phyloP scores from a whole-genome alignment of 2,329 filamentous ascomycete genomes.

The Alternaria gansuensis region DNA sequence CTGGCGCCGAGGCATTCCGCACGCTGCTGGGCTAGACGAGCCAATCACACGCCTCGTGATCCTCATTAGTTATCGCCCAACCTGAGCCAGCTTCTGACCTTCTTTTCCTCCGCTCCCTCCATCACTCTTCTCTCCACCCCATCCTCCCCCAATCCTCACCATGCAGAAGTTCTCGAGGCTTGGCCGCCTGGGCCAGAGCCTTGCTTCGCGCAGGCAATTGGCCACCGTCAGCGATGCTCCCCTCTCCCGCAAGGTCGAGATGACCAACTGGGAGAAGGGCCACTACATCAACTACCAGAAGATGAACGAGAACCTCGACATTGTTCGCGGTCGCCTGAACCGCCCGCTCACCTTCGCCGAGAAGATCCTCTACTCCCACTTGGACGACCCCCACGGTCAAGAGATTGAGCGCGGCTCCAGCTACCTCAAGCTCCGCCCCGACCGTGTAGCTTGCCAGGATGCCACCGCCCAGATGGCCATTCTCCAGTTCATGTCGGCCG shows the following conservation, averaged over 20 bases:
- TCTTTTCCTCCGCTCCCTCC: constrained; percentile 48
- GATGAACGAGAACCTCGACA: constrained; percentile 95
- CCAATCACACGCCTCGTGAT: constrained; percentile 46
- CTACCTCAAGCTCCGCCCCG: constrained; percentile 95
- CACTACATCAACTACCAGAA: constrained; percentile 99
- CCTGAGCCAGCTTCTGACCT: constrained; percentile 48
- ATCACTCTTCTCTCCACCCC: constrained; percentile 50
- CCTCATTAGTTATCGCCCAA: constrained; percentile 49
- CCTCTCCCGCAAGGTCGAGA: constrained; percentile 94
- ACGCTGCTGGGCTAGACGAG: constrained; percentile 34
- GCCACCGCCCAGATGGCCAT: constrained; percentile 99
- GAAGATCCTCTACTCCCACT: constrained; percentile 98
- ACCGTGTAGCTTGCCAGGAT: constrained; percentile 99
- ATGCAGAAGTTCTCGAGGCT: constrained; percentile 78
- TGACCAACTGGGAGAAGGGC: constrained; percentile 94
- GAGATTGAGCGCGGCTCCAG: constrained; percentile 95
- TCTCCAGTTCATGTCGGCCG: constrained; percentile 98
- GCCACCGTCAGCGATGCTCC: constrained; percentile 86
- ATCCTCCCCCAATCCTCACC: constrained; percentile 53
- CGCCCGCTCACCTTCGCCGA: constrained; percentile 93
- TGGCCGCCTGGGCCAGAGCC: constrained; percentile 71
- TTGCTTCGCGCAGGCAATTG: constrained; percentile 71
- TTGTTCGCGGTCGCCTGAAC: constrained; percentile 90
- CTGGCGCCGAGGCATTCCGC: constrained; percentile 43
- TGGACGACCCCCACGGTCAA: constrained; percentile 95